Evolutionary conservation across 2,329 filamentous ascomycete genomes (phyloP), one percentile per base, ranked within the genome.

Genomic region (Blastomyces emzantsi): DNA sequence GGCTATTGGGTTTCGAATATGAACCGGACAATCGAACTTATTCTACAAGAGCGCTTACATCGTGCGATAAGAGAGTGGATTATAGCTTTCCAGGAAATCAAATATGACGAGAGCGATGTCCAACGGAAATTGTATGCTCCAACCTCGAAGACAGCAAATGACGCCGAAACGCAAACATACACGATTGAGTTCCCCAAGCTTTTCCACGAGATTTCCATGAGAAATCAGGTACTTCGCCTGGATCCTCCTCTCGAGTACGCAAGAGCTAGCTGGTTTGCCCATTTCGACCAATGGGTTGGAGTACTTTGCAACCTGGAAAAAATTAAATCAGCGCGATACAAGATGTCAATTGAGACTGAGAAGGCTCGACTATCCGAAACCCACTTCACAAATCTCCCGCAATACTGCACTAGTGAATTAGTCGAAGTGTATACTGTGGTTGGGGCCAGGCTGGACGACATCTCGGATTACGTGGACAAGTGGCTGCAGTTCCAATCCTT

Each of bases 401-500:
- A 87, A 64, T 85, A 89, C 71, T 97, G 93, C 75, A 90, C 92
- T 25, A 84, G 88, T 57, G 85, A 89, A 64, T 83, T 99, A 25
- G 84, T 87, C 56, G 84, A 87, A 65, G 92, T 96, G 0, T 97
- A 97, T 73, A 83, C 83, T 43, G 87, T 88, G 0, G 85, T 99
- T 11, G 92, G 97, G 75, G 85, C 85, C 67, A 96, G 94, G 76
- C 79, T 99, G 4, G 81, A 83, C 19, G 87, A 89, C 54, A 90
- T 97, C 41, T 85, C 89, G 47, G 82, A 82, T 3, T 99, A 99
- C 69, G 91, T 99, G 11, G 92, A 97, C 73, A 95, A 97, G 76
- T 99, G 94, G 94, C 82, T 99, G 56, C 94, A 97, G 70, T 99
- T 97, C 77, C 94, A 99, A 76, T 97, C 93, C 7, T 83, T 99